Evolutionary conservation across 257 asterid species (phyloP), one percentile per base, ranked within the genome.

Genomic region (Lycium barbarum): DNA sequence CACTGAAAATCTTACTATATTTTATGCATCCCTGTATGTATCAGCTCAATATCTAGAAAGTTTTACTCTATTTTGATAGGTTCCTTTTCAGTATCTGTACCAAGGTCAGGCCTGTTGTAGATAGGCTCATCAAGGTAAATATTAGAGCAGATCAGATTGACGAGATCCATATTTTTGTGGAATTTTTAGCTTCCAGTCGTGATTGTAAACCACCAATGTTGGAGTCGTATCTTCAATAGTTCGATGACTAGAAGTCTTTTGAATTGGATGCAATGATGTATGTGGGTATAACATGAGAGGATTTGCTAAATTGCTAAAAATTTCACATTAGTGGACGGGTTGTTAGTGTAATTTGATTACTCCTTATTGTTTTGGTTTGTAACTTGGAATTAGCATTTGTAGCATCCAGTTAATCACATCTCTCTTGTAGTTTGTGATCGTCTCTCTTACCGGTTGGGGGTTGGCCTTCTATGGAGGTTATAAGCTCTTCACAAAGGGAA

Each of bases 401-500:
- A 49, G 61, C 47, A 59, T 47, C 80, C 20, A 22, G 11, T 49
- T 74, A 74, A 74, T 26, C 61, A 20, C 61, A 20, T 12, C 61
- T 72, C n/a, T 74, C 87, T 83, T 90, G 90, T 90, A 94, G 98
- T 92, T 95, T 87, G 98, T 95, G 86, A 91, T 95, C 76, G 93
- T 91, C 86, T 95, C 97, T 85, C 88, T 93, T 86, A 14, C 97
- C 45, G 98, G 98, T 81, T 95, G 98, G 97, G 93, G 93, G 61
- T 85, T 92, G 88, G 85, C 90, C 70, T 13, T 95, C 82, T 88
- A 86, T 35, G 92, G 95, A 67, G 88, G 88, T 40, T 95, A 94
- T 85, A 95, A 94, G 92, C 57, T 90, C 72, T 93, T 93, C 88
- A 70, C 97, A 1, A 85, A 93, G 55, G 95, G 95, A 92, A 91